Percentiles rank a stretch among this genome's conserved stretches.
phyloP scores from a whole-genome alignment of 805 yeast species.

The Sugiyamaella boreocaroliniensis region DNA sequence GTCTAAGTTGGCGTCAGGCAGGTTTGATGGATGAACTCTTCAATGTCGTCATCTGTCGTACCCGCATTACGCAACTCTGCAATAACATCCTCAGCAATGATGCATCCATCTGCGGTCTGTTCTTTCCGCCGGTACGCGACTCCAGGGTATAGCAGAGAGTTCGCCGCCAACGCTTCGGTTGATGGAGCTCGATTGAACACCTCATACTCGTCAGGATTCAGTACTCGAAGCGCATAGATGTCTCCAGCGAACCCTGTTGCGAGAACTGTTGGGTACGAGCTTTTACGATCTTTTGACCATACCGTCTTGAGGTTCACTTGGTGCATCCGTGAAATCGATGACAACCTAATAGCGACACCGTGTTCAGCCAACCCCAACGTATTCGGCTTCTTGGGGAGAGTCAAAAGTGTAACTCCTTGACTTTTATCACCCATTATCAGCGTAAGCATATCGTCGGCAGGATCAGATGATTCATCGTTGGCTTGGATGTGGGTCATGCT shows the following conservation, averaged over 20 bases:
- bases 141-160: not conserved
- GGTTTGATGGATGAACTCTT: not conserved
- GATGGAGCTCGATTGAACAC: not conserved
- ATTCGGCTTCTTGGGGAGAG: not conserved
- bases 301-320: not conserved
- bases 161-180: not conserved
- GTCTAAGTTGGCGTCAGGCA: not conserved
- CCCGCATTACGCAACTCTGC: not conserved
- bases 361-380: not conserved
- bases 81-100: not conserved
- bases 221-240: slow-evolving; percentile 1
- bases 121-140: not conserved
- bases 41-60: not conserved
- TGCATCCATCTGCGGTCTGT: not conserved
- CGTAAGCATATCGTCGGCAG: not conserved
- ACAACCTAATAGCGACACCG: not conserved
- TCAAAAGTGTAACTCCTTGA: not conserved
- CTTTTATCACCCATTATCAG: not conserved
- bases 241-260: slow-evolving; percentile 6
- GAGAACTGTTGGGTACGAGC: not conserved
- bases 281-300: not conserved
- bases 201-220: not conserved
- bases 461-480: not conserved
- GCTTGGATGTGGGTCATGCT: not conserved
- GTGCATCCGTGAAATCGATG: not conserved